phyloP scores from a whole-genome alignment of 139 green algal genomes.

The Auxenochlorella protothecoides region DNA sequence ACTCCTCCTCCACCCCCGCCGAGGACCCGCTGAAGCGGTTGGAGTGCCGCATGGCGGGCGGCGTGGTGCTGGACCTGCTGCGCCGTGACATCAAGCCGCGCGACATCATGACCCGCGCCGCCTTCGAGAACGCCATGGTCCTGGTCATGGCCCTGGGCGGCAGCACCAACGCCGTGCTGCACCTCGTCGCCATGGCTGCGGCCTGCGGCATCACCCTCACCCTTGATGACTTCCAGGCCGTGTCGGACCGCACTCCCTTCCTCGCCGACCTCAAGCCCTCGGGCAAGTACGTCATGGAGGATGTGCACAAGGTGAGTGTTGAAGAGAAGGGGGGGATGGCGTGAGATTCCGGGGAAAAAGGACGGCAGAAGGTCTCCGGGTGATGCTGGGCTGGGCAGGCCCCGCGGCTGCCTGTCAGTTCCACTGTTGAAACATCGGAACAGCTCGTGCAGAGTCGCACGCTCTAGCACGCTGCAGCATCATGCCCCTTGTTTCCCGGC shows the following conservation, averaged over 20 bases:
- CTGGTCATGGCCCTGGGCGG: conserved; percentile 85
- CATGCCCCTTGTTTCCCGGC: too few species aligned
- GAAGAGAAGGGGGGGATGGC: background rate
- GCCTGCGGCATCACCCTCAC: conserved; percentile 62
- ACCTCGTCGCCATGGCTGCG: conserved; percentile 75
- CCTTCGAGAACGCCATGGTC: conserved; percentile 96
- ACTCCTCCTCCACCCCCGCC: conserved; percentile 83
- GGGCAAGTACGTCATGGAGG: conserved; percentile 97
- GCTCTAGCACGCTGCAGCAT: too few species aligned
- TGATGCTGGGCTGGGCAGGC: too few species aligned
- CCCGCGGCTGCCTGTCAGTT: background rate
- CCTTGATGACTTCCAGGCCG: conserved; percentile 92
- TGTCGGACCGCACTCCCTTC: conserved; percentile 83
- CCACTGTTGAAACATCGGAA: background rate
- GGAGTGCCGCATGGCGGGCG: conserved; percentile 84
- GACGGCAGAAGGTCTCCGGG: too few species aligned
- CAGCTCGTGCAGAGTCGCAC: too few species aligned
- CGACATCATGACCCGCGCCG: conserved; percentile 90
- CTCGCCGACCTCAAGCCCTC: conserved; percentile 93
- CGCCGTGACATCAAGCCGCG: conserved; percentile 84
- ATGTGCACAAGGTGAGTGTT: conserved; percentile 81
- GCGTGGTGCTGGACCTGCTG: conserved; percentile 71
- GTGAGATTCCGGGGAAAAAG: background rate
- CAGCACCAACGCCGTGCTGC: conserved; percentile 91
- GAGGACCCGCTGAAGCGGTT: conserved; percentile 89